Conservation (phyloP, 371 early-diverging fungal genomes). For the Saksenaea oblongispora region DNA sequence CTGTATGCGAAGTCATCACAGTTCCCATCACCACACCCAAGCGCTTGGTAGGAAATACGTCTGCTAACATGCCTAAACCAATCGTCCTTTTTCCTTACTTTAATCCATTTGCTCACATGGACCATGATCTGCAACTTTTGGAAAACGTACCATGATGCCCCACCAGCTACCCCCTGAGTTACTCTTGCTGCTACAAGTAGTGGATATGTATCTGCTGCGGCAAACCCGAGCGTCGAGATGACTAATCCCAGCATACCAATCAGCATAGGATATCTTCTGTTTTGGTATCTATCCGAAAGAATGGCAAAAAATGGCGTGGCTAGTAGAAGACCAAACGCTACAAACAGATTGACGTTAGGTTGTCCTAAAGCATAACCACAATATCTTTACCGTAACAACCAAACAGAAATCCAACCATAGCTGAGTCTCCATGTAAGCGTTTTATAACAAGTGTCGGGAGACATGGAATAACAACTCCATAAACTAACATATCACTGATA, state of each 20-base stretch:
- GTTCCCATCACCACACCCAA: constrained; percentile 81
- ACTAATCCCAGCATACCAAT: constrained; percentile 69
- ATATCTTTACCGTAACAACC: constrained; percentile 69
- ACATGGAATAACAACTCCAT: constrained; percentile 84
- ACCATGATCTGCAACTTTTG: background rate
- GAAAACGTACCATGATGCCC: constrained; percentile 69
- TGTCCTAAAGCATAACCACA: background rate
- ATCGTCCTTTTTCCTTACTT: constrained; percentile 54
- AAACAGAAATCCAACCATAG: constrained; percentile 78
- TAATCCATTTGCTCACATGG: background rate
- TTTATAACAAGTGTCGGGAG: constrained; percentile 76
- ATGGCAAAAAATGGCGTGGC: constrained; percentile 81
- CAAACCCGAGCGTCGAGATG: constrained; percentile 70
- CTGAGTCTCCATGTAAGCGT: constrained; percentile 60
- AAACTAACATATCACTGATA: constrained; percentile 72
- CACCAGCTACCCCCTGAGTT: constrained; percentile 78
- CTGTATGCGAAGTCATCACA: constrained; percentile 68
- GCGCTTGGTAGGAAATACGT: constrained; percentile 68
- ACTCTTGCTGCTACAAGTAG: constrained; percentile 74
- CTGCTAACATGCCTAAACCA: constrained; percentile 78
- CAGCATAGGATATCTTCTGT: constrained; percentile 79
- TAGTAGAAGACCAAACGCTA: constrained; percentile 74
- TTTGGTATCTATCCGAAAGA: constrained; percentile 73
- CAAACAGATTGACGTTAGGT: background rate
- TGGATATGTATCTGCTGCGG: constrained; percentile 65